Evolutionary conservation across 2,329 filamentous ascomycete genomes (phyloP), one percentile per base, ranked within the genome.

Genomic region (Thelonectria blattea): DNA sequence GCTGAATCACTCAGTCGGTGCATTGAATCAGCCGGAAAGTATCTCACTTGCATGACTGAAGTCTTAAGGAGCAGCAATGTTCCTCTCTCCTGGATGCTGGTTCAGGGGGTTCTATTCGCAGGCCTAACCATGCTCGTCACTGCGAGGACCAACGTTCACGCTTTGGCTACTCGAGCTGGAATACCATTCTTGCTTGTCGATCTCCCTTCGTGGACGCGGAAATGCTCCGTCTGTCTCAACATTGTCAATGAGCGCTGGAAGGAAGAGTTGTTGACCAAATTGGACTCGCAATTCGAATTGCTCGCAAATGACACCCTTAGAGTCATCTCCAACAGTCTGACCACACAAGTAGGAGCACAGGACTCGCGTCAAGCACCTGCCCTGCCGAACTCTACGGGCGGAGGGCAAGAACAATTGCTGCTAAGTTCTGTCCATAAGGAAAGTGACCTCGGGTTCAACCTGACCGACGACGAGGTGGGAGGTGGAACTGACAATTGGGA

Each of bases 81-180:
- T 2, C 50, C 55, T 17, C 46, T 58, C 1, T 45, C 50, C 8
- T 62, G 60, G 60, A 62, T 62, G 60, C 18, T 62, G 6, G 51
- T 58, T 5, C 60, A 62, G 30, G 60, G 60, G 2, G 45, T 62
- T 37, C 17, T 62, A 12, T 62, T 58, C n/a, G 49, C 60, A 3
- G 60, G 60, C 4, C 15, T 62, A 2, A 62, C 60, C 2, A 58
- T 62, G 60, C 22, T 62, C 4, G 39, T 62, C 32, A 62, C 50
- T 1, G 55, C 42, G 20, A 55, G 60, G 47, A 49, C 43, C 8
- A 27, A 22, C 1, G 18, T 42, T 49, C 43, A 24, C 9, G 27
- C 27, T 3, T 34, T 56, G 3, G 52, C 52, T 14, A 41, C 34
- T 2, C 37, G 30, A 10, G 6, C 32, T 1, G 52, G 45, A 2